A percentile compares a stretch with the other conserved stretches of the same genome.
Evolutionary conservation across 148 eudicot genomes (phyloP).

Genomic region (Fagopyrum esculentum): DNA sequence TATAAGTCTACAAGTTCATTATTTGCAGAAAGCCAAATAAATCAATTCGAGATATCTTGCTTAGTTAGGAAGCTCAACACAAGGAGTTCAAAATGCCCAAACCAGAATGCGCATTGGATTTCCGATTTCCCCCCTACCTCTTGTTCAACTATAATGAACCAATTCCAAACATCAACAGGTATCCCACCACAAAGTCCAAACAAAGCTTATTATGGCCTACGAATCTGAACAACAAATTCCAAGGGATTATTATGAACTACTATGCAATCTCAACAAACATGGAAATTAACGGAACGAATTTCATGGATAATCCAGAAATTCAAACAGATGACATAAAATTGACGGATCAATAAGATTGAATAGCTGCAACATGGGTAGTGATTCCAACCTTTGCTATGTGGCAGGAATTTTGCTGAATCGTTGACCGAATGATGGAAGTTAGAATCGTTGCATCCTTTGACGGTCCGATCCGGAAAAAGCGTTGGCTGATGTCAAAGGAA

Average conservation of each 20-base stretch:
- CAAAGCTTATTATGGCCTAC: background rate
- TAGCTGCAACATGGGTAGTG: background rate
- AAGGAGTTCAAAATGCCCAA: background rate
- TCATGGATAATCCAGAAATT: background rate
- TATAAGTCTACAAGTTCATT: no score
- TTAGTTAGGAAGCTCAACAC: background rate
- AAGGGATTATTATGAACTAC: background rate
- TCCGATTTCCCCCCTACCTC: background rate
- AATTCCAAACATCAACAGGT: background rate
- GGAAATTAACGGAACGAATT: background rate
- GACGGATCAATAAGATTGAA: background rate
- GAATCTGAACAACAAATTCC: background rate
- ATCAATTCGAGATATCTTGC: background rate
- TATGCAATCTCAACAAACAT: background rate
- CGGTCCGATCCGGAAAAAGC: background rate
- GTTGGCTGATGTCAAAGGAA: background rate
- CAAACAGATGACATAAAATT: background rate
- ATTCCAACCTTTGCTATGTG: slow-evolving; percentile 2
- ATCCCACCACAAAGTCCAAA: background rate
- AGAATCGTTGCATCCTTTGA: no score
- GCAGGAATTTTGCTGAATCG: background rate
- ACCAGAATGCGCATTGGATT: background rate
- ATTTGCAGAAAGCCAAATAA: background rate
- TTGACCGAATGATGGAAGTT: background rate
- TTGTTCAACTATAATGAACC: background rate